phyloP scores from a whole-genome alignment of 345 rosid species.

The Bretschneidera sinensis region DNA sequence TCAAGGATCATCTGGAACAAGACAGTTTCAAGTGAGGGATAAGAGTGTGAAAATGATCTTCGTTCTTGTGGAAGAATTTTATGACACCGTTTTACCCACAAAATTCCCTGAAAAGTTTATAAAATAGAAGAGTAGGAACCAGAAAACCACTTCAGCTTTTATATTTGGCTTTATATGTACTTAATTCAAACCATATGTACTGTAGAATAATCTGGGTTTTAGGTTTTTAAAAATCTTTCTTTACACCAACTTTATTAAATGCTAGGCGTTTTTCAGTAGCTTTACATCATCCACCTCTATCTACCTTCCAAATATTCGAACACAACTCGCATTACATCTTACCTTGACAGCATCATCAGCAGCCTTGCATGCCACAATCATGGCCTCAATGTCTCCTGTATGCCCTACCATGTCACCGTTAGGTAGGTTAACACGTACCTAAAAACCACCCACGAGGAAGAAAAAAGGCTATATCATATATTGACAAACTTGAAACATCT shows the following conservation, averaged over 20 bases:
- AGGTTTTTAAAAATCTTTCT: no score
- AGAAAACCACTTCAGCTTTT: no score
- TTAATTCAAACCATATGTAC: no score
- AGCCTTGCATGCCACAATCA: slow-evolving; percentile 81
- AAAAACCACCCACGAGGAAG: slow-evolving; percentile 6
- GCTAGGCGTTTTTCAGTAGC: no score
- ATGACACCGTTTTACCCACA: no score
- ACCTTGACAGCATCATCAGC: slow-evolving; percentile 94
- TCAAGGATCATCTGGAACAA: slow-evolving; percentile 74
- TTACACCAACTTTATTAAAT: no score
- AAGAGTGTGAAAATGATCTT: neutral
- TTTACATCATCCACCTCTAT: no score
- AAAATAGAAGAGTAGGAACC: no score
- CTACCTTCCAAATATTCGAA: neutral
- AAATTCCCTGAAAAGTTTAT: no score
- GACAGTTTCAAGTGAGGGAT: neutral
- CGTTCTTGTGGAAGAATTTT: neutral
- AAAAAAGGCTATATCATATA: neutral
- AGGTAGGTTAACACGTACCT: slow-evolving; percentile 91
- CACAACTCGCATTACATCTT: slow-evolving; percentile 1
- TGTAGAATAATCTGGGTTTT: no score
- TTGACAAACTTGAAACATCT: neutral
- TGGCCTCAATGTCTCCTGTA: slow-evolving; percentile 87
- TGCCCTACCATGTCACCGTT: slow-evolving; percentile 99
- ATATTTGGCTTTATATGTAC: no score